Evolutionary conservation across 2,329 filamentous ascomycete species (phyloP).

Genomic region (Coniochaeta sp.): DNA sequence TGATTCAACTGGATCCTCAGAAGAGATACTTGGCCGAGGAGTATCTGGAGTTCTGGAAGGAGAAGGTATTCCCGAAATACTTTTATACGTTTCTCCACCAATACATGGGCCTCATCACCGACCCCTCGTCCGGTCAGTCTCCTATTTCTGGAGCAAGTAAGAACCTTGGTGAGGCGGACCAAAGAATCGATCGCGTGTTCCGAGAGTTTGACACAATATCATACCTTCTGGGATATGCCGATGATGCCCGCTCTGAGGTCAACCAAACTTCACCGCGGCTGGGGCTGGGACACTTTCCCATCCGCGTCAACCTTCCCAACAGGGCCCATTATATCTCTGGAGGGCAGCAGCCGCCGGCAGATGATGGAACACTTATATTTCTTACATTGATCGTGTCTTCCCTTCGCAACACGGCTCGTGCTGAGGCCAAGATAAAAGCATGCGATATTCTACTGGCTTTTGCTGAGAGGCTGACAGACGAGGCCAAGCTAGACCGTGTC

Average conservation of each 20-base stretch:
- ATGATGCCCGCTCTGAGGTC: conserved; percentile 20
- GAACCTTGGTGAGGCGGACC: conserved; percentile 81
- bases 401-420: conserved; percentile 78
- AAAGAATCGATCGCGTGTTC: conserved; percentile 87
- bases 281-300: conserved; percentile 61
- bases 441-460: conserved; percentile 91
- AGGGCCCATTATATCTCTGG: conserved; percentile 64
- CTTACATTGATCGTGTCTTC: conserved; percentile 83
- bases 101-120: conserved; percentile 93
- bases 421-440: conserved; percentile 78
- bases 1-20: conserved; percentile 92
- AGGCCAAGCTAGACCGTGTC: conserved; percentile 90
- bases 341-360: conserved; percentile 53
- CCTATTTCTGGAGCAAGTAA: conserved; percentile 59
- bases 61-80: conserved; percentile 89
- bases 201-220: conserved; percentile 97
- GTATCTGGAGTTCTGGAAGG: conserved; percentile 86
- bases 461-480: conserved; percentile 83
- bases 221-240: conserved; percentile 76
- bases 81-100: conserved; percentile 97
- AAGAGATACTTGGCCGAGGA: conserved; percentile 89
- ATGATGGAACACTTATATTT: conserved; percentile 91
- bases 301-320: conserved; percentile 80
- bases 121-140: conserved; percentile 73
- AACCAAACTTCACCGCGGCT: conserved; percentile 36